Evolutionary conservation across 1,284 basidiomycete species (phyloP), one percentile per base, ranked within the genome.

Genomic region (Marasmius tenuissimus): DNA sequence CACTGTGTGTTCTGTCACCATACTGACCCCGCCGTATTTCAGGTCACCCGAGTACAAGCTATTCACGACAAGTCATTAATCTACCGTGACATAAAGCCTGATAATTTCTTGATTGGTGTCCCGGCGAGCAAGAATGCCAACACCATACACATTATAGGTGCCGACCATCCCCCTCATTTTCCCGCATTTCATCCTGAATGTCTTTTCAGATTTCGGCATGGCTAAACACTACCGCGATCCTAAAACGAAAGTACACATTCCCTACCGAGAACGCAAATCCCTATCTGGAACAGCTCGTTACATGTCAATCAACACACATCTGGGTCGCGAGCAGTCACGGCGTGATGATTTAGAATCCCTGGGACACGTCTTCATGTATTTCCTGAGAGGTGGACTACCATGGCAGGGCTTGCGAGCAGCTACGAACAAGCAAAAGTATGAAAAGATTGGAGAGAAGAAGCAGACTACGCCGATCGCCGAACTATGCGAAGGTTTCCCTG

Each of bases 141-240:
- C 72, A 83, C 87, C 16, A 89, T 98, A 68, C 92, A 96, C 78
- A 91, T 98, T 68, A 98, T 98, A 70, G 89, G 89, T 91, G 67
- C 61, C 86, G 75, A 42, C 48, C 10, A 34, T 22, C 56, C 34
- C 57, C 56, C 60, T 55, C 52, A 63, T 57, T 42, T 56, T 40
- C 18, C 33, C 37, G 38, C 42, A 27, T 45, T 7, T 34, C 22
- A 20, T 50, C 16, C 39, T 58, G 11, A 49, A 18, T 27, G 18
- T 14, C 34, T 34, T 54, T n/a, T 3, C 61, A 88, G 97, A 99
- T 77, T 99, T 99, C 72, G 97, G 97, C 69, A 93, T 99, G 84
- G 96, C 97, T 58, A 99, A 98, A 78, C 96, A 98, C 78, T 98
- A 98, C 79, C 91, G 97, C 60, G 97, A 99, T 78, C 96, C 97